Conservation (phyloP, 192 early-diverging fungal species). For the Coemansia sp. region DNA sequence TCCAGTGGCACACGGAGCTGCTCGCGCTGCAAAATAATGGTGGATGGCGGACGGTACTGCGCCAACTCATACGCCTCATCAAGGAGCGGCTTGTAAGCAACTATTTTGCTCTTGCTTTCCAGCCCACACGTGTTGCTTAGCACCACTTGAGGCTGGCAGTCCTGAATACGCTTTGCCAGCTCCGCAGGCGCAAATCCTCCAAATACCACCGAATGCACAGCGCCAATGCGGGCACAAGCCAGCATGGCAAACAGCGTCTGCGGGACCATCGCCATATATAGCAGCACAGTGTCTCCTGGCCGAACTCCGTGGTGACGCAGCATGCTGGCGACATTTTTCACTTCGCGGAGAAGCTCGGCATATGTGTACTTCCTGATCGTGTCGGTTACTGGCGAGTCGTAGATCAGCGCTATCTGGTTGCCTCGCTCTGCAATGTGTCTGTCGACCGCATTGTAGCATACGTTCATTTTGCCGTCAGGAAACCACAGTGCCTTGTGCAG, state of each 20-base stretch:
- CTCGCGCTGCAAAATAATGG: constrained; percentile 70
- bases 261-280: constrained; percentile 85
- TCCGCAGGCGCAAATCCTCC: constrained; percentile 76
- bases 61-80: constrained; percentile 67
- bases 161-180: constrained; percentile 80
- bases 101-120: constrained; percentile 63
- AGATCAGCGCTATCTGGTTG: constrained; percentile 66
- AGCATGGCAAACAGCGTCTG: constrained; percentile 83
- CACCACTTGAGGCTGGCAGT: constrained; percentile 71
- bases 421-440: constrained; percentile 66
- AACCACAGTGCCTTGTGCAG: constrained; percentile 60
- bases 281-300: constrained; percentile 71
- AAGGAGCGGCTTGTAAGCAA: constrained; percentile 77
- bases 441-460: constrained; percentile 79
- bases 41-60: constrained; percentile 30
- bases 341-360: constrained; percentile 63
- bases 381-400: constrained; percentile 69
- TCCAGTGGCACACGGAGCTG: constrained; percentile 55
- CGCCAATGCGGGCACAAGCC: constrained; percentile 80
- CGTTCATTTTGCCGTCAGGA: constrained; percentile 68
- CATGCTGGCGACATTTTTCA: constrained; percentile 65
- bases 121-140: constrained; percentile 77
- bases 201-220: constrained; percentile 80
- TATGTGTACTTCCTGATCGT: constrained; percentile 61
- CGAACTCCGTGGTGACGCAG: constrained; percentile 59